These are phyloP conservation scores for Saraca asoca DNA, from an alignment of 331 rosid genomes.

Conservation along the genomic window DNA sequence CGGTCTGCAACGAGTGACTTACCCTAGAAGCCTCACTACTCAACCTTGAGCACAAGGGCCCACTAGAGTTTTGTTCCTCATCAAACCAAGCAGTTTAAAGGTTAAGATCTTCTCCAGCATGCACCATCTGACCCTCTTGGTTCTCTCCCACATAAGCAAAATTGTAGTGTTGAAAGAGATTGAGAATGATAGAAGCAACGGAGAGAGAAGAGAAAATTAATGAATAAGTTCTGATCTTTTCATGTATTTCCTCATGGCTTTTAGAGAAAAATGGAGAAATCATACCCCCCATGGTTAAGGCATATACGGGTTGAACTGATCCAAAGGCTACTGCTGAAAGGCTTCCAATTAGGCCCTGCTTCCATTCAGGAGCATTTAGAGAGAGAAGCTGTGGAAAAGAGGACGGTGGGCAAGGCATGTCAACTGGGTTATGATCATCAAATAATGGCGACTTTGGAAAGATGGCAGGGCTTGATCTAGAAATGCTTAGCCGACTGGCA, in stretches of 20 bases:
- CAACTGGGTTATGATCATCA: constrained; percentile 25
- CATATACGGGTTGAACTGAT: constrained; percentile 86
- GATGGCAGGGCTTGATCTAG: constrained; percentile 69
- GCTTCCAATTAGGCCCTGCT: constrained; percentile 73
- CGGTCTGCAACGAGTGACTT: constrained; percentile 85
- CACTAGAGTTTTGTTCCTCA: constrained; percentile 78
- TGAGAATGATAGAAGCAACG: constrained; percentile 62
- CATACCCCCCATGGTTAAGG: constrained; percentile 87
- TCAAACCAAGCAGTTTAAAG: constrained; percentile 93
- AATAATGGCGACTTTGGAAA: constrained; percentile 64
- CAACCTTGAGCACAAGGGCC: constrained; percentile 80
- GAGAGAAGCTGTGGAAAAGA: constrained; percentile 73
- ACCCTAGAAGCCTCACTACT: constrained; percentile 91
- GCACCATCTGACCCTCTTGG: constrained; percentile 63
- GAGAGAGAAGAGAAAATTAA: constrained; percentile 64
- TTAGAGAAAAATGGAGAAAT: constrained; percentile 77
- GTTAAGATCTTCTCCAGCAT: constrained; percentile 82
- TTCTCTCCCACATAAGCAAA: constrained; percentile 89
- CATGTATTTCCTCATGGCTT: constrained; percentile 74
- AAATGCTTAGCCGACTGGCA: constrained; percentile 61
- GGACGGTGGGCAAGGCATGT: constrained; percentile 54
- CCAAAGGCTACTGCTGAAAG: constrained; percentile 77
- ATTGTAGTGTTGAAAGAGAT: constrained; percentile 82
- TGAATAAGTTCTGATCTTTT: constrained; percentile 65
- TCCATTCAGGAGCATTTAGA: constrained; percentile 85